Base-by-base conservation (phyloP, 2,329 filamentous ascomycete genomes). In the Colletotrichum tropicicola region DNA sequence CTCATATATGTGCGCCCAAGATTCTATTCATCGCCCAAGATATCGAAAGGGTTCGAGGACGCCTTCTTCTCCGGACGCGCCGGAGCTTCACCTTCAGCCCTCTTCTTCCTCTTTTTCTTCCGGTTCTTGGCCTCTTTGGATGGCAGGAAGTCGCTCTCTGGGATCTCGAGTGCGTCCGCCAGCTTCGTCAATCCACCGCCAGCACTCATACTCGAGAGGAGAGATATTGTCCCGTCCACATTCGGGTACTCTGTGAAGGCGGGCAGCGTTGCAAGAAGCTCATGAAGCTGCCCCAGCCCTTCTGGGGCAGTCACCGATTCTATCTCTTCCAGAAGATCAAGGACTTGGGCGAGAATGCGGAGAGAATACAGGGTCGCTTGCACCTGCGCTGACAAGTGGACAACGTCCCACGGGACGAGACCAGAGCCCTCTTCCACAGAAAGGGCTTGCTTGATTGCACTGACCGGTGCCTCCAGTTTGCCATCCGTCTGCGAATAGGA, bases 281-380 rank as follows among this genome's bases (percentile, higher is more conserved):
- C 17, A 19, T 45, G 51, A 8, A 68, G 49, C n/a, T 35, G 27
- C 6, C 21, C 54, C 15, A 53, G 28, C 7, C 55, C 45, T 3
- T 53, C 32, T 3, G 55, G 30, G 7, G 51, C 13, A 7, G 23
- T 19, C 6, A 52, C 44, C 6, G 41, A n/a, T 19, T 52, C 32
- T 3, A 39, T 58, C 17, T 72, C 48, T 1, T 69, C 66, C 2
- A 80, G 54, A 8, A 79, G 70, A 23, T 78, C 77, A 3, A 85
- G 67, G 4, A 88, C 72, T 70, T 89, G 87, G 64, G 77, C 76
- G 19, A 85, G 72, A 66, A 88, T 85, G 44, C 88, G 82, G 1
- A 91, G 71, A 0, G 89, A 91, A 71, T 91, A 92, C 6, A 87
- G 74, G 1, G 83, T 80, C 5, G 86, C 86, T 57, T 90, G 86